Base-by-base conservation (phyloP, 1,284 basidiomycete species). In the Puccinia sorghi region DNA sequence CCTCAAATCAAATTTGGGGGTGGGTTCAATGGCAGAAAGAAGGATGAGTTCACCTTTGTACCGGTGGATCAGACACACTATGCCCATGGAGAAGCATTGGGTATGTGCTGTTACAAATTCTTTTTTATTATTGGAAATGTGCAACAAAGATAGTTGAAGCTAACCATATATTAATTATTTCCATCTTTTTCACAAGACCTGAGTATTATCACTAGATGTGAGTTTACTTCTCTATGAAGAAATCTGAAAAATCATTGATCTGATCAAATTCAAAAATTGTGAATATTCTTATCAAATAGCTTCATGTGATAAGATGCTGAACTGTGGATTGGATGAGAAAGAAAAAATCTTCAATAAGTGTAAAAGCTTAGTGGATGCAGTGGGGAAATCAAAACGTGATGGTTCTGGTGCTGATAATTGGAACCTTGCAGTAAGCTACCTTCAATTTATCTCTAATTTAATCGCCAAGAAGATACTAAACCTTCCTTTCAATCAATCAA, bases 321-420 rank as follows among this genome's bases (percentile, higher is more conserved):
- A 52, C n/a, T 74, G 72, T 74, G 32, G 39, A n/a, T 32, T 50
- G 13, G 22, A 66, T 5, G n/a, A 74, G 22, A 46, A 48, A 15
- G 32, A 74, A 4, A 32, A 39, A 54, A 41, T 64, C 7, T 37
- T 64, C 15, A 37, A 52, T 0, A 50, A 74, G 17, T 74, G 72
- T n/a, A 27, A 48, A 41, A 15, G 15, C 4, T 48, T 74, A n/a
- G 2, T 2, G 2, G 15, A 20, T 6, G 37, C 13, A 12, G 27
- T 74, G 64, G 72, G 72, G 0, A 11, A 27, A 9, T 61, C 59
- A 17, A 64, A 64, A 54, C 17, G 27, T 17, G 48, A 74, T 48
- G 72, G 72, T 37, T 8, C 27, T 8, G 72, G 59, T 63, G 72
- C 72, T 74, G 72, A 74, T 48, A 27, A 54, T 20, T 74, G 72